A percentile compares a stretch with the other conserved stretches of the same genome.
Conservation (phyloP, 306 rosid species). For the Trifolium repens region DNA sequence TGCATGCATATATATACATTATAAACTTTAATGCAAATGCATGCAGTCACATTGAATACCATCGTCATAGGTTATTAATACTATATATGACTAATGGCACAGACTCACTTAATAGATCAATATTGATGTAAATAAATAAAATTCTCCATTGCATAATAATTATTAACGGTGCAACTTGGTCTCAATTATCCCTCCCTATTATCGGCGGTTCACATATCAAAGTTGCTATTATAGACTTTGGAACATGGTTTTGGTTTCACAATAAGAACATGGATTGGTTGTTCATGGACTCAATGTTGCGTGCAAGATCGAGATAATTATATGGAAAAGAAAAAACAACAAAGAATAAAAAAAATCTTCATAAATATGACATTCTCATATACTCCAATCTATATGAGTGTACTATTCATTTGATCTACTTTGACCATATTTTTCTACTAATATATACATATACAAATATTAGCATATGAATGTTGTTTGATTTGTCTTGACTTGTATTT, state of each 20-base stretch:
- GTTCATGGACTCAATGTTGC: not conserved
- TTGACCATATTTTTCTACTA: too few species aligned
- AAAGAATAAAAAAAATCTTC: too few species aligned
- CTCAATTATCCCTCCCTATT: not conserved
- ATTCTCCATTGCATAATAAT: not conserved
- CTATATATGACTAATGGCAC: slow-evolving; percentile 32
- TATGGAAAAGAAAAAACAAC: too few species aligned
- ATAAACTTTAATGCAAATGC: not conserved
- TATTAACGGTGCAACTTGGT: slow-evolving; percentile 22
- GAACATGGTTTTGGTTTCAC: slow-evolving; percentile 1
- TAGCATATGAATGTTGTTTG: too few species aligned
- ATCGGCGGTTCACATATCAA: not conserved
- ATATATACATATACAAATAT: too few species aligned
- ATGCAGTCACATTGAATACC: slow-evolving; percentile 31
- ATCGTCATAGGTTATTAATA: not conserved
- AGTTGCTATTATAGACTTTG: not conserved
- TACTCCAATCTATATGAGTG: too few species aligned
- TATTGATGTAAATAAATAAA: not conserved
- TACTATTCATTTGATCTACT: too few species aligned
- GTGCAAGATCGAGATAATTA: too few species aligned
- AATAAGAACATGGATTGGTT: not conserved
- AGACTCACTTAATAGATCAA: slow-evolving; percentile 32
- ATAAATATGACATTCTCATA: too few species aligned
- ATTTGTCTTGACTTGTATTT: too few species aligned
- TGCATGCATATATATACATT: not conserved